These are phyloP conservation scores for Ganoderma lucidum DNA, from an alignment of 1,284 basidiomycete species.

Conservation along the genomic window DNA sequence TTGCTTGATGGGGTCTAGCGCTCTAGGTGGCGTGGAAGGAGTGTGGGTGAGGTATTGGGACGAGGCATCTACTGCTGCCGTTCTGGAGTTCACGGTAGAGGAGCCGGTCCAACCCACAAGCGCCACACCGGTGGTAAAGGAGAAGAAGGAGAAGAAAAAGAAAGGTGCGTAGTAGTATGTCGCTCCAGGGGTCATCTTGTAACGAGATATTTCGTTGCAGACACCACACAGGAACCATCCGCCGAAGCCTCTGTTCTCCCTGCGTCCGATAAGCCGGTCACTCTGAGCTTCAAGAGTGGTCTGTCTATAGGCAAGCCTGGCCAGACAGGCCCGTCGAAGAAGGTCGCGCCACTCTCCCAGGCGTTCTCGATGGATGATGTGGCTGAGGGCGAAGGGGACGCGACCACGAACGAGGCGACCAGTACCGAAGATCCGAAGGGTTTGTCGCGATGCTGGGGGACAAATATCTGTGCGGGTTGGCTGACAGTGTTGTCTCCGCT, in stretches of 20 bases:
- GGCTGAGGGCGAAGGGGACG: conserved; percentile 33
- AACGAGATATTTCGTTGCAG: conserved; percentile 11
- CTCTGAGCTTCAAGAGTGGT: conserved; percentile 69
- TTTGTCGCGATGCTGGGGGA: conserved; percentile 44
- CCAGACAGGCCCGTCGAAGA: conserved; percentile 35
- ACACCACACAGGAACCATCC: conserved; percentile 36
- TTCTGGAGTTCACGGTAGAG: conserved; percentile 83
- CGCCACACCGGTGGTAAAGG: conserved; percentile 48
- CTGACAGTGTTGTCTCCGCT: conserved; percentile 29
- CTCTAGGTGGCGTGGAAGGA: conserved; percentile 73
- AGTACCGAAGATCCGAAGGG: conserved; percentile 63
- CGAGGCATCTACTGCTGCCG: conserved; percentile 72
- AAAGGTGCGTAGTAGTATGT: conserved; percentile 49
- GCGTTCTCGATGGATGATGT: conserved; percentile 63
- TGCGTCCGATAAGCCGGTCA: conserved; percentile 80
- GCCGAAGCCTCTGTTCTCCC: conserved; percentile 70
- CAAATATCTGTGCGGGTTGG: conserved; percentile 28
- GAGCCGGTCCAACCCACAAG: conserved; percentile 52
- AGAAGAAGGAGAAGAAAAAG: conserved; percentile 75
- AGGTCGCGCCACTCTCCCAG: conserved; percentile 51
- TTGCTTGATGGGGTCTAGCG: conserved; percentile 67
- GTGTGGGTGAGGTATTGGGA: conserved; percentile 87
- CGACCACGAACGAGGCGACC: conserved; percentile 32
- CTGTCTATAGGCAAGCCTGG: conserved; percentile 48
- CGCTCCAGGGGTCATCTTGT: neutral